Evolutionary conservation across 2,329 filamentous ascomycete genomes (phyloP), one percentile per base, ranked within the genome.

Genomic region (Reticulascus tulasneorum): DNA sequence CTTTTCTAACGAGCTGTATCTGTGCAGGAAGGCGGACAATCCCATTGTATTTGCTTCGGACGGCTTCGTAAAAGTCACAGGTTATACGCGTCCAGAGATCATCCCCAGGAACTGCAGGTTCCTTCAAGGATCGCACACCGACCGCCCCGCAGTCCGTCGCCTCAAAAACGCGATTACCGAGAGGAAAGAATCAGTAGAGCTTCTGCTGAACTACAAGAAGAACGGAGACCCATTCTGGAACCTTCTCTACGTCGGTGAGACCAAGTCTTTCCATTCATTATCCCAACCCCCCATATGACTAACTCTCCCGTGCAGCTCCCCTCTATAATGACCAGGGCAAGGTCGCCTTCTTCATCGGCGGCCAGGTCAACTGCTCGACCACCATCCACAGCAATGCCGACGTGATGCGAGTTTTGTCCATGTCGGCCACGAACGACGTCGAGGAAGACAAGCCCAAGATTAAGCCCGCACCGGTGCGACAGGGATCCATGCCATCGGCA

Each of bases 191-290:
- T 63, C 58, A 0, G 64, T 71, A 1, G 72, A 76, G 44, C 50
- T 77, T 3, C 42, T 77, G 3, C 55, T 76, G 5, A 76, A 75
- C 37, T 69, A 72, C 35, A 62, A 63, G 22, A 69, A 71, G 40
- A 67, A 68, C 24, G 72, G 71, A 7, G 61, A 67, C 16, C 69
- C 72, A 0, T 77, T 76, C 44, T 77, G 71, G 72, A 79, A 79
- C 33, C 50, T 80, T 11, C 55, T 79, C 1, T 77, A 73, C 31
- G 53, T 71, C 3, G 62, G 69, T 31, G 68, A 69, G 5, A 17
- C 10, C n/a, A 16, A 11, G 12, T 3, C 21, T 7, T 18, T 13
- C 10, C 12, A 21, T 29, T n/a, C n/a, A n/a, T n/a, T n/a, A n/a
- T n/a, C n/a, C n/a, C n/a, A n/a, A n/a, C n/a, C n/a, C n/a, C n/a